phyloP scores from a whole-genome alignment of 768 basidiomycete species.

The Russula virescens region DNA sequence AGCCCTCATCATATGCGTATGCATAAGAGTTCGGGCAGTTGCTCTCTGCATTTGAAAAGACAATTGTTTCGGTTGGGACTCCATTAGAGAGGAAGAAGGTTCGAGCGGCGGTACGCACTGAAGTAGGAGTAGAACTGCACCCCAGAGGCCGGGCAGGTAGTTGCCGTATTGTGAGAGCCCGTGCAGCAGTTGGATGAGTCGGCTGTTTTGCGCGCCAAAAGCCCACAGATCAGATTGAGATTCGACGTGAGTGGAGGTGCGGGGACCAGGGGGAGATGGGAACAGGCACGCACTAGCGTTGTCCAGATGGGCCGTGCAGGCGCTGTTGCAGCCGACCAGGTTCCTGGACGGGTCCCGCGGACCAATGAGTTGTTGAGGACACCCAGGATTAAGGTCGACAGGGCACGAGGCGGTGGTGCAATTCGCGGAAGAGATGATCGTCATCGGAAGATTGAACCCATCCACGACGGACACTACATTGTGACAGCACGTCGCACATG shows the following conservation, averaged over 20 bases:
- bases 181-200: constrained; percentile 38
- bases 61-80: too few relatives aligned
- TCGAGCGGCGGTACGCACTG: not conserved
- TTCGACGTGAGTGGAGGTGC: not conserved
- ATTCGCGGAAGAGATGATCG: constrained; percentile 26
- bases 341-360: constrained; percentile 49
- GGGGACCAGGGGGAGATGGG: too few relatives aligned
- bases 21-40: constrained; percentile 45
- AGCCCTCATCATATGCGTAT: constrained; percentile 51
- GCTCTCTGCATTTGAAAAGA: constrained; percentile 27
- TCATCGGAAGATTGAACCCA: constrained; percentile 39
- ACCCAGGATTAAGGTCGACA: constrained; percentile 32
- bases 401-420: constrained; percentile 28
- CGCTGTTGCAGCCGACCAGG: constrained; percentile 56
- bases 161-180: constrained; percentile 29
- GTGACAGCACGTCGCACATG: not conserved
- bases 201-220: constrained; percentile 24
- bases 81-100: too few relatives aligned
- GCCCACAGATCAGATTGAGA: not conserved
- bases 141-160: constrained; percentile 35
- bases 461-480: constrained; percentile 55
- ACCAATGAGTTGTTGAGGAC: constrained; percentile 46
- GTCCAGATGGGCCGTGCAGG: constrained; percentile 42
- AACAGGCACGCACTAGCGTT: constrained; percentile 29
- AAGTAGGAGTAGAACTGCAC: constrained; percentile 20